Evolutionary conservation across 345 rosid genomes (phyloP).

Genomic region (Lenwebbia sp.): DNA sequence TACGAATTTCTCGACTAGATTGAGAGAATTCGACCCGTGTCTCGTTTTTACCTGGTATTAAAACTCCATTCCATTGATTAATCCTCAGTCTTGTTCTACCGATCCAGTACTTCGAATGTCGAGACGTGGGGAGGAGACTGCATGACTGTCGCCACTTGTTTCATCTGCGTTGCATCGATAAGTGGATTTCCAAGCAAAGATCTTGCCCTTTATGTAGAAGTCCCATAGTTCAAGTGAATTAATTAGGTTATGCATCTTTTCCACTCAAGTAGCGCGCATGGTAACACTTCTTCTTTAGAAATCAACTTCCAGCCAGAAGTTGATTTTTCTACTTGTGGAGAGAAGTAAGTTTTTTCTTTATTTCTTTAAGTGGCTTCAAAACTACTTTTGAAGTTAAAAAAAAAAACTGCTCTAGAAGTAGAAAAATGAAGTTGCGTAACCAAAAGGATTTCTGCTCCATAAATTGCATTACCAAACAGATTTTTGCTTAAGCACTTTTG

Average conservation of each 20-base stretch:
- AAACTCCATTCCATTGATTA: neutral
- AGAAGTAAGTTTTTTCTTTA: too few species aligned
- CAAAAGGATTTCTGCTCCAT: too few species aligned
- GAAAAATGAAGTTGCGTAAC: too few species aligned
- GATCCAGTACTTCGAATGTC: conserved; percentile 14
- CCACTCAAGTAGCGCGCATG: too few species aligned
- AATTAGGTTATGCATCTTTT: neutral
- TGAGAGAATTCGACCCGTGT: neutral
- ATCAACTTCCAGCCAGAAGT: too few species aligned
- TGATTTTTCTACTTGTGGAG: too few species aligned
- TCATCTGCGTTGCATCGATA: conserved; percentile 10
- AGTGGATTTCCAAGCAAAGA: conserved; percentile 14
- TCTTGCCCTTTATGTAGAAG: conserved; percentile 32
- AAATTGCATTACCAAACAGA: too few species aligned
- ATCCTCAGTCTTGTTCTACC: neutral
- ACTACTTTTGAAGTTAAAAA: too few species aligned
- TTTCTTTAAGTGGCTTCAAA: too few species aligned
- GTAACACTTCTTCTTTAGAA: too few species aligned
- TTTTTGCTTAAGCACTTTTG: too few species aligned
- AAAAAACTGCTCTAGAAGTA: too few species aligned
- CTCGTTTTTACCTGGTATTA: neutral
- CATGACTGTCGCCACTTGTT: conserved; percentile 20
- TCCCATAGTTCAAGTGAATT: neutral
- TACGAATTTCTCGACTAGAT: neutral
- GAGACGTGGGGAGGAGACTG: conserved; percentile 9